Evolutionary conservation across 1,284 basidiomycete species (phyloP).

Genomic region (Wallemia hederae): DNA sequence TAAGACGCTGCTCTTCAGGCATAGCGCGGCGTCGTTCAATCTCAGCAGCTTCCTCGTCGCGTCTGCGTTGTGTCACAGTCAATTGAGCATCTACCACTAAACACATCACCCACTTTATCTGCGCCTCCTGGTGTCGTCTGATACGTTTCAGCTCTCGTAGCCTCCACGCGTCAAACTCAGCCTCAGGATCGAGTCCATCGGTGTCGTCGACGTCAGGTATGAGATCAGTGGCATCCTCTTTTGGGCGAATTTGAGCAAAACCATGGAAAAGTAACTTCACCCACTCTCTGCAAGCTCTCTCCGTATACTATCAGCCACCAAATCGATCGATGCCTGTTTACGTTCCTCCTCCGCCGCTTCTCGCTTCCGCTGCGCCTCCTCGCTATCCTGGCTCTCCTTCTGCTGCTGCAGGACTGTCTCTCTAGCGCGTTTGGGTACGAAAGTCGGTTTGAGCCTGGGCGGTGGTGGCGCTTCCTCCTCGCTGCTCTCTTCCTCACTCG

Average conservation of each 20-base stretch:
- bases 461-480: conserved; percentile 17
- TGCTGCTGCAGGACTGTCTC: conserved; percentile 35
- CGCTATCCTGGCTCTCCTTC: conserved; percentile 31
- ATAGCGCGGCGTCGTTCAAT: conserved; percentile 64
- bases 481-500: conserved; percentile 21
- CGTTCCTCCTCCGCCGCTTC: conserved; percentile 40
- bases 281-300: conserved; percentile 54
- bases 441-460: conserved; percentile 54
- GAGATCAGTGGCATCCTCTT: conserved; percentile 58
- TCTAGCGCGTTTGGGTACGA: conserved; percentile 53
- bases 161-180: conserved; percentile 87
- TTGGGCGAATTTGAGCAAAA: conserved; percentile 3
- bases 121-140: conserved; percentile 64
- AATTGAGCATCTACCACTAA: neutral
- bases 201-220: conserved; percentile 78
- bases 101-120: conserved; percentile 20
- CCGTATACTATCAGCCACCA: conserved; percentile 62
- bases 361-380: conserved; percentile 31
- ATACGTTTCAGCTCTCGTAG: conserved; percentile 69
- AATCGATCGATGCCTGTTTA: conserved; percentile 45
- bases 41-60: conserved; percentile 62
- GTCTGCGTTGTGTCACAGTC: conserved; percentile 8
- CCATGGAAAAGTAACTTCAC: conserved; percentile 10
- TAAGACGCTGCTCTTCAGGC: conserved; percentile 66
- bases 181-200: conserved; percentile 56